Conservation (phyloP, 2,329 filamentous ascomycete genomes). For the Chalara sp. region DNA sequence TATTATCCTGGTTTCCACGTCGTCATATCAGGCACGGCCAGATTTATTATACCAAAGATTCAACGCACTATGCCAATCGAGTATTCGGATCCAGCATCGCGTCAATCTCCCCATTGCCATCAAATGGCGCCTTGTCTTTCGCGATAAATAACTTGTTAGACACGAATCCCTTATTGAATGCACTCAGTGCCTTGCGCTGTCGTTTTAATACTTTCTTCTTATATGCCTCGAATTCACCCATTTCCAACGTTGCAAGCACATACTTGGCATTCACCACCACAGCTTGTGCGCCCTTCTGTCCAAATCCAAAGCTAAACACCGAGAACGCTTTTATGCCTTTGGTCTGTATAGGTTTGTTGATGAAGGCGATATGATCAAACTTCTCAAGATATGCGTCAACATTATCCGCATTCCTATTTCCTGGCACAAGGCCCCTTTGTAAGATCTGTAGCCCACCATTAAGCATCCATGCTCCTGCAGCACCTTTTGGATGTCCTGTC, state of each 20-base stretch:
- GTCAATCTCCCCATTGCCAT: not conserved
- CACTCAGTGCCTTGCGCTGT: not conserved
- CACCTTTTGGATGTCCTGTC: slow-evolving; percentile 95
- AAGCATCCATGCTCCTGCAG: slow-evolving; percentile 97
- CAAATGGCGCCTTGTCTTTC: not conserved
- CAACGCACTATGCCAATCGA: not conserved
- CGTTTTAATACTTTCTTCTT: not conserved
- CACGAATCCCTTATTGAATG: not conserved
- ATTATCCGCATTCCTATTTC: slow-evolving; percentile 95
- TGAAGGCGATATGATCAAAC: slow-evolving; percentile 93
- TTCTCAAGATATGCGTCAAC: slow-evolving; percentile 90
- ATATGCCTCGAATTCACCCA: not conserved
- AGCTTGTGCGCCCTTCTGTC: slow-evolving; percentile 92
- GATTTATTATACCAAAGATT: too few species aligned
- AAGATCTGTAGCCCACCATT: slow-evolving; percentile 93
- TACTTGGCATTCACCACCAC: slow-evolving; percentile 95
- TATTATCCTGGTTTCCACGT: too few species aligned
- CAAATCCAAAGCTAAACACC: slow-evolving; percentile 95
- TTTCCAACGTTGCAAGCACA: slow-evolving; percentile 61
- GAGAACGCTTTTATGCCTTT: slow-evolving; percentile 92
- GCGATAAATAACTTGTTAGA: not conserved
- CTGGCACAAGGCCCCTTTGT: slow-evolving; percentile 84
- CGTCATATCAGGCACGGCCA: too few species aligned
- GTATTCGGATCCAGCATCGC: not conserved
- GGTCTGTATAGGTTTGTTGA: slow-evolving; percentile 85